Conservation (phyloP, 345 rosid genomes). For the Trapa incisa region DNA sequence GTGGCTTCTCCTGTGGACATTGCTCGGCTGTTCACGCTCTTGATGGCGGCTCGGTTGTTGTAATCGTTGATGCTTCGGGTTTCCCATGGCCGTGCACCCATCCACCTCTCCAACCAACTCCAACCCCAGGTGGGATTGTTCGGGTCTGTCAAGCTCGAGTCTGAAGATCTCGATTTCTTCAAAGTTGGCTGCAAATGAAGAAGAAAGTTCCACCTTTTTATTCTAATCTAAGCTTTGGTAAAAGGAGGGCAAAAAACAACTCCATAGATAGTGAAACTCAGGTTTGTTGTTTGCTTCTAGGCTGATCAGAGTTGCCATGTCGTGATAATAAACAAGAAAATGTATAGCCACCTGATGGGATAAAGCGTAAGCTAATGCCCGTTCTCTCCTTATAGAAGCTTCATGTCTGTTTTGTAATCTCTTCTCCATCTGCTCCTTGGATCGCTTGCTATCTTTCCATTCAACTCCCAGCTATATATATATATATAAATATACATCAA, state of each 20-base stretch:
- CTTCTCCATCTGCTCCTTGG: slow-evolving; percentile 64
- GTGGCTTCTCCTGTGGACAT: slow-evolving; percentile 37
- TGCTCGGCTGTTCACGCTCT: slow-evolving; percentile 36
- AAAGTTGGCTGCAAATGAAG: slow-evolving; percentile 31
- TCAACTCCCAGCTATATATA: slow-evolving; percentile 33
- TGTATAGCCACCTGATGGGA: slow-evolving; percentile 57
- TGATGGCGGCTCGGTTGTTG: slow-evolving; percentile 46
- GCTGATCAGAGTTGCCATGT: too few relatives aligned
- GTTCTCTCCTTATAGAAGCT: slow-evolving; percentile 82
- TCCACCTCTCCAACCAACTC: slow-evolving; percentile 99
- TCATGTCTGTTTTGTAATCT: slow-evolving; percentile 46
- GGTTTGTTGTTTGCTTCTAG: too few relatives aligned
- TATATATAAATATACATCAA: not conserved
- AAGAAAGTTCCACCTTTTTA: not conserved
- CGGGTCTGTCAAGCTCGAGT: slow-evolving; percentile 54
- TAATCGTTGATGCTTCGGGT: slow-evolving; percentile 26
- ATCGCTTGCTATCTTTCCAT: slow-evolving; percentile 57
- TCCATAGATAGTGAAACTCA: not conserved
- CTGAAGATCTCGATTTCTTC: slow-evolving; percentile 42
- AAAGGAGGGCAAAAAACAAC: too few relatives aligned
- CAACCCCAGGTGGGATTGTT: slow-evolving; percentile 85
- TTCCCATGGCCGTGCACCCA: slow-evolving; percentile 77
- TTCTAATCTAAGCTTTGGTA: not conserved
- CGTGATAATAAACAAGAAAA: not conserved
- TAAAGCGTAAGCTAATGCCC: slow-evolving; percentile 76